These are phyloP conservation scores for Thelephora terrestris DNA, from an alignment of 1,284 basidiomycete species.

Conservation along the genomic window DNA sequence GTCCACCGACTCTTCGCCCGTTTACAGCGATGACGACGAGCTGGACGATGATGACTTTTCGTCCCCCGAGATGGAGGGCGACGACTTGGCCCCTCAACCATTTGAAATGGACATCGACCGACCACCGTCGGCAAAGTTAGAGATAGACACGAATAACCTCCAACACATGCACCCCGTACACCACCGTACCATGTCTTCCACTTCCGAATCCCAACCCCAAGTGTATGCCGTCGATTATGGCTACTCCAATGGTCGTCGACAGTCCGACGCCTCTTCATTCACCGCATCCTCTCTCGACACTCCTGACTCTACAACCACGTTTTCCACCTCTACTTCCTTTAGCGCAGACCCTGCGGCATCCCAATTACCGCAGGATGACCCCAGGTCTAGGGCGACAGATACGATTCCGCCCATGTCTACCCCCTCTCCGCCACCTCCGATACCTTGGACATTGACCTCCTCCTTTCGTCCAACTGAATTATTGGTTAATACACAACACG, in stretches of 20 bases:
- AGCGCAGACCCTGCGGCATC: constrained; percentile 5
- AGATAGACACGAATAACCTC: neutral
- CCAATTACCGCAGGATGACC: neutral
- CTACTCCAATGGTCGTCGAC: constrained; percentile 13
- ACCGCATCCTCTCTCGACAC: constrained; percentile 14
- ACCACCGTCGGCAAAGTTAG: neutral
- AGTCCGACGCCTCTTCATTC: constrained; percentile 16
- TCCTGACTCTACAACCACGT: constrained; percentile 7
- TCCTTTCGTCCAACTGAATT: constrained; percentile 29
- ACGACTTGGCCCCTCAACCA: constrained; percentile 8
- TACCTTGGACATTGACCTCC: constrained; percentile 21
- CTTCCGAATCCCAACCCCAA: constrained; percentile 8
- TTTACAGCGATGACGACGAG: constrained; percentile 19
- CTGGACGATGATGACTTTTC: constrained; percentile 21
- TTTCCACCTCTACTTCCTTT: constrained; percentile 11
- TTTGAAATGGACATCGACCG: constrained; percentile 22
- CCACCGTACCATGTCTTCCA: constrained; percentile 18
- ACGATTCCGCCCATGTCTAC: constrained; percentile 6
- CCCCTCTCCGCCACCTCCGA: constrained; percentile 10
- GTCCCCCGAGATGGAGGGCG: neutral
- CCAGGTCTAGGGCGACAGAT: constrained; percentile 1
- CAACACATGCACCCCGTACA: constrained; percentile 46
- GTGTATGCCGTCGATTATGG: constrained; percentile 19
- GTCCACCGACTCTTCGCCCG: constrained; percentile 3
- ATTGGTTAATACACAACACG: constrained; percentile 24